These are phyloP conservation scores for Pyrenophora graminea DNA, from an alignment of 2,329 filamentous ascomycete species.

Conservation along the genomic window DNA sequence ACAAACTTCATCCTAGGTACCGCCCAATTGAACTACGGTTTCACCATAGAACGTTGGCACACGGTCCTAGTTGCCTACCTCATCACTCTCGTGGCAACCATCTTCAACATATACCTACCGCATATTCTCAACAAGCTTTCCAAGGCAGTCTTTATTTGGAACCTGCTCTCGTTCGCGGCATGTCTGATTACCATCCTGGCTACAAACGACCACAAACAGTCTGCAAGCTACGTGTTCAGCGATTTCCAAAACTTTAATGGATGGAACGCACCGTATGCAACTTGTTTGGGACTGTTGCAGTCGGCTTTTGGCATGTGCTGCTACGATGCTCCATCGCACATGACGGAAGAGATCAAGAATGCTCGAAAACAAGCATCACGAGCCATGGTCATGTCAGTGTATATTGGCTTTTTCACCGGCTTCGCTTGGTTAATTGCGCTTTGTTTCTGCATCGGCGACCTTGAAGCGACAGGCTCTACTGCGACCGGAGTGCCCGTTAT, in stretches of 20 bases:
- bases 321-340: slow-evolving; percentile 55
- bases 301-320: slow-evolving; percentile 61
- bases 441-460: slow-evolving; percentile 49
- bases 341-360: slow-evolving; percentile 61
- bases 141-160: slow-evolving; percentile 57
- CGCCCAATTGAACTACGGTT: slow-evolving; percentile 57
- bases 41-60: slow-evolving; percentile 61
- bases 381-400: slow-evolving; percentile 47
- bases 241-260: slow-evolving; percentile 61
- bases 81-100: slow-evolving; percentile 51
- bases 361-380: slow-evolving; percentile 56
- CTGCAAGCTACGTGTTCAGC: slow-evolving; percentile 59
- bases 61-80: slow-evolving; percentile 59
- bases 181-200: slow-evolving; percentile 59
- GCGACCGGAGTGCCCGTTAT: slow-evolving; percentile 58
- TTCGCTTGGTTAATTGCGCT: slow-evolving; percentile 48
- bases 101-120: slow-evolving; percentile 56
- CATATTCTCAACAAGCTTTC: slow-evolving; percentile 58
- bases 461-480: slow-evolving; percentile 52
- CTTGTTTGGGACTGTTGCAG: slow-evolving; percentile 60
- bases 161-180: slow-evolving; percentile 58
- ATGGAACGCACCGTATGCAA: slow-evolving; percentile 56
- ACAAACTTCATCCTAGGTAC: slow-evolving; percentile 62
- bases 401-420: slow-evolving; percentile 48
- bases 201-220: slow-evolving; percentile 59